A percentile compares a stretch with the other conserved stretches of the same genome.
These are phyloP conservation scores for Salvia miltiorrhiza DNA, from an alignment of 257 asterid genomes.

Conservation along the genomic window DNA sequence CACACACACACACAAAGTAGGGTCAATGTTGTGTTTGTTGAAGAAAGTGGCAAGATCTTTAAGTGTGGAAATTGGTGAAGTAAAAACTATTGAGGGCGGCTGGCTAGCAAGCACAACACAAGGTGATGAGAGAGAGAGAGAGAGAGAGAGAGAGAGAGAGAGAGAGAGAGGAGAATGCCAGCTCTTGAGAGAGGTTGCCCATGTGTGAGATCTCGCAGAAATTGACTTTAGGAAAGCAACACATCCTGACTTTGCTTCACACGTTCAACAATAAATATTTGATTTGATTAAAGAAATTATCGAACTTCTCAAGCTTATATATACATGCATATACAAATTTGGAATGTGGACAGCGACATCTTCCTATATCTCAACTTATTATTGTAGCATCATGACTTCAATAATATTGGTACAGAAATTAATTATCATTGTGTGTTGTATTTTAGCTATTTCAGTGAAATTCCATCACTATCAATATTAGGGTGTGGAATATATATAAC, in stretches of 20 bases:
- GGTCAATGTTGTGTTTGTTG: conserved; percentile 26
- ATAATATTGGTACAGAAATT: background rate
- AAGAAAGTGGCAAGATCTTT: conserved; percentile 18
- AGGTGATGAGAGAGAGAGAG: conserved; percentile 20
- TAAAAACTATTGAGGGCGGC: conserved; percentile 24
- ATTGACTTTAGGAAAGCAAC: conserved; percentile 60
- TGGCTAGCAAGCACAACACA: background rate
- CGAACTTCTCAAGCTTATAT: background rate
- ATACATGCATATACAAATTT: background rate
- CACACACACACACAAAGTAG: background rate
- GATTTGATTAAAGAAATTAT: background rate
- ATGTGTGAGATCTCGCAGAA: conserved; percentile 56
- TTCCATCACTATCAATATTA: too few relatives aligned
- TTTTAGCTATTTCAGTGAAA: too few relatives aligned
- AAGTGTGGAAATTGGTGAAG: conserved; percentile 22
- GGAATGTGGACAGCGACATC: background rate
- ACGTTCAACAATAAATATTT: conserved; percentile 12
- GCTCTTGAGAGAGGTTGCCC: conserved; percentile 38
- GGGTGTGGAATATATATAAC: too few relatives aligned
- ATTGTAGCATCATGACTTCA: background rate
- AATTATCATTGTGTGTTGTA: too few relatives aligned
- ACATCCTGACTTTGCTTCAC: conserved; percentile 35
- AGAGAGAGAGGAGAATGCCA: conserved; percentile 43
- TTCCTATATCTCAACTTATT: background rate
- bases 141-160: too few relatives aligned